A percentile compares a stretch with the other conserved stretches of the same genome.
phyloP scores from a whole-genome alignment of 2,329 filamentous ascomycete genomes.

The Penicillium olsonii region DNA sequence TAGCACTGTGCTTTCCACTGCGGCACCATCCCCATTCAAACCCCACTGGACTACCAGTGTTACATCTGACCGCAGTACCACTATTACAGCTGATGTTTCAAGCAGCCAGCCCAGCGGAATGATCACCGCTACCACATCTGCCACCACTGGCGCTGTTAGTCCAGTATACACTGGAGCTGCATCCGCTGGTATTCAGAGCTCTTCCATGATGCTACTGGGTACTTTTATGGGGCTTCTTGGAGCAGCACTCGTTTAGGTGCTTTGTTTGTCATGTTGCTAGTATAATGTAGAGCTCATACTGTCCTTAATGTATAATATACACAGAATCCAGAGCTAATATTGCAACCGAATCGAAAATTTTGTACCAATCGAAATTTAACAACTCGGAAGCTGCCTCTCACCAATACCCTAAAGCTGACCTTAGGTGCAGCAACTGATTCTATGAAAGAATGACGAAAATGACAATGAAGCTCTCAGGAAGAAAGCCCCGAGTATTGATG shows the following conservation, averaged over 20 bases:
- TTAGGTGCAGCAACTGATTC: no score
- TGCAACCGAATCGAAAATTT: neutral
- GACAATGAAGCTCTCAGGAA: no score
- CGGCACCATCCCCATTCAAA: neutral
- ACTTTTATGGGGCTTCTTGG: neutral
- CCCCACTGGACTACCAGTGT: neutral
- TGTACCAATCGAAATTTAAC: no score
- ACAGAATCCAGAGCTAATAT: neutral
- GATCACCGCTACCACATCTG: neutral
- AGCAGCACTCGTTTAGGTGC: neutral
- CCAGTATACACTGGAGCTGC: constrained; percentile 1
- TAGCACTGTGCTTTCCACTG: neutral
- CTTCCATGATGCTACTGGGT: neutral
- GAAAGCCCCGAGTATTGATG: no score
- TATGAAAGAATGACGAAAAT: no score
- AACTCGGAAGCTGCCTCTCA: neutral
- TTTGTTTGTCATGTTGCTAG: neutral
- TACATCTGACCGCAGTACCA: neutral
- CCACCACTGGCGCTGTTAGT: neutral
- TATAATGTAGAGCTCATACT: neutral
- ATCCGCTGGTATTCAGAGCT: neutral
- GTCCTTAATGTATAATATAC: neutral
- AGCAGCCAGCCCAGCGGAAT: neutral
- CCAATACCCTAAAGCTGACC: neutral
- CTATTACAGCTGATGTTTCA: neutral